Evolutionary conservation across 2,329 filamentous ascomycete species (phyloP).

Genomic region (Alternaria sp.): DNA sequence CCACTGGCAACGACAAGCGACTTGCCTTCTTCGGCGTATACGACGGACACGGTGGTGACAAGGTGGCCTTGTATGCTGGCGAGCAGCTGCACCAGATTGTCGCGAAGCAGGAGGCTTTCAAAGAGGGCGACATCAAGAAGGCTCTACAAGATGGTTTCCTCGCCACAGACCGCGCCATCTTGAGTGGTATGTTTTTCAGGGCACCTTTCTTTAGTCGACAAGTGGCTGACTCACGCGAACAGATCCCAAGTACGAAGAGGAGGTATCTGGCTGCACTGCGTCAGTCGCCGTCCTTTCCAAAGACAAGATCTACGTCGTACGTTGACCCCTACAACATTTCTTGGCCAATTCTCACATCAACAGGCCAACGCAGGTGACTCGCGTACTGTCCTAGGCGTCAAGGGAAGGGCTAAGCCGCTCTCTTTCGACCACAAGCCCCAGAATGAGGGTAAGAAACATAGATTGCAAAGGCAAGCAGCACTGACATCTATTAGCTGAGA

Average conservation of each 20-base stretch:
- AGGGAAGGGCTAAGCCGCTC: constrained; percentile 93
- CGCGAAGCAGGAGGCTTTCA: constrained; percentile 92
- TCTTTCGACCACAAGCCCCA: constrained; percentile 99
- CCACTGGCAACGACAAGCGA: constrained; percentile 71
- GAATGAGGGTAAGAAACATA: constrained; percentile 75
- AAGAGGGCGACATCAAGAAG: constrained; percentile 89
- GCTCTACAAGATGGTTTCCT: constrained; percentile 97
- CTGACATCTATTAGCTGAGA: constrained; percentile 72
- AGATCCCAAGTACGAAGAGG: constrained; percentile 98
- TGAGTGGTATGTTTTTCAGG: constrained; percentile 73
- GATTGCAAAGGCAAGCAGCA: neutral
- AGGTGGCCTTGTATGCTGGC: constrained; percentile 91
- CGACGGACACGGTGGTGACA: constrained; percentile 96
- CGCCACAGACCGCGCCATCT: constrained; percentile 91
- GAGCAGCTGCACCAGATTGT: constrained; percentile 94
- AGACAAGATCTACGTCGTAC: constrained; percentile 92
- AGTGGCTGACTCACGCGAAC: constrained; percentile 38
- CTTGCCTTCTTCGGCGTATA: constrained; percentile 98
- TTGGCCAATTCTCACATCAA: constrained; percentile 20
- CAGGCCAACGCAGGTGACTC: constrained; percentile 98
- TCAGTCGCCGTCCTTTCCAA: constrained; percentile 88
- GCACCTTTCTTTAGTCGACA: constrained; percentile 3
- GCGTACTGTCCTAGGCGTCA: constrained; percentile 91
- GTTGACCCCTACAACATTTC: constrained; percentile 50
- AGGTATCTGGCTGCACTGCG: constrained; percentile 96